Evolutionary conservation across 805 yeast genomes (phyloP), one percentile per base, ranked within the genome.

Genomic region (Saturnispora zaruensis): DNA sequence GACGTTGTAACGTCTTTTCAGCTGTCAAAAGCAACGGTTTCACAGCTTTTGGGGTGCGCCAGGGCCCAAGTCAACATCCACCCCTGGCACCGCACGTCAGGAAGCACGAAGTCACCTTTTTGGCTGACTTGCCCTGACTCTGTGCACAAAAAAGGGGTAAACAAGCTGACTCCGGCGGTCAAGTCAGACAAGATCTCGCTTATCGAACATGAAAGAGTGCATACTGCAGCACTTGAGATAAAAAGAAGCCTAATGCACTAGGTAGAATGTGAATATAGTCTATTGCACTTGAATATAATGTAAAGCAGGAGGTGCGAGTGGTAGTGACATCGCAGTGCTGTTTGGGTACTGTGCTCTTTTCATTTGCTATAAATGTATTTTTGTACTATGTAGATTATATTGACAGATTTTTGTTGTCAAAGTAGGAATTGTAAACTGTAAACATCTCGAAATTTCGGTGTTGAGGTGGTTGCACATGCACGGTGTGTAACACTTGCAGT

Each of bases 1-100:
- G n/a, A 20, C 8, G 25, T n/a, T 24, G n/a, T 16, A 43, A 20
- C 36, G 45, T 43, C 36, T 43, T 32, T 30, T 24, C 18, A 43
- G 16, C 45, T 43, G 45, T 26, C 45, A 26, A 43, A 43, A 20
- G 30, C 37, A 43, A 23, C 45, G 45, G 18, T 18, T 43, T 43
- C 7, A 23, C 42, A 23, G 23, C 42, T 13, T n/a, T 9, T 23
- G 32, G 45, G 24, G 18, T 18, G 23, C 20, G 14, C 18, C 16
- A 9, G 4, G 16, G 7, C 4, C 34, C 32, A 43, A 43, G 45
- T 43, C 45, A 43, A 11, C 3, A 8, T 2, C 4, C 13, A 43
- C 45, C 36, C 45, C 45, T 28, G 20, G 18, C 45, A 43, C 45
- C 45, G 45, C 45, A 43, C 32, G 6, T 3, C 9, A 28, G 2